Evolutionary conservation across 345 rosid genomes (phyloP).

Genomic region (Gossypium stocksii): DNA sequence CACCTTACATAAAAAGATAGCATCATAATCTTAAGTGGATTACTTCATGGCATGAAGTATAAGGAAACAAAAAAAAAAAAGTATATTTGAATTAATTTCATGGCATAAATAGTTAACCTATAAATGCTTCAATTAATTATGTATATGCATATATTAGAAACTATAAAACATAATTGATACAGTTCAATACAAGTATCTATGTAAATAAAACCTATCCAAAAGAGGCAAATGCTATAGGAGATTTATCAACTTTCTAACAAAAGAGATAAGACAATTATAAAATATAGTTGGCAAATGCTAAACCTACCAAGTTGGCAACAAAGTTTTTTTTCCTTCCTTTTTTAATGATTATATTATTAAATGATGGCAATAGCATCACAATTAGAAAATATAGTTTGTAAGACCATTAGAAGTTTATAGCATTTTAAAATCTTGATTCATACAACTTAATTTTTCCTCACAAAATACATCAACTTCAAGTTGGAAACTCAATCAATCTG

Average conservation of each 20-base stretch:
- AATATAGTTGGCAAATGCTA: neutral
- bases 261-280: neutral
- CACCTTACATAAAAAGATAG: too few species aligned
- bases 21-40: too few species aligned
- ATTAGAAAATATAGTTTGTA: neutral
- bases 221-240: neutral
- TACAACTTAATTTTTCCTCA: neutral
- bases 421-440: neutral
- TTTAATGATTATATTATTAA: neutral
- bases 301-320: neutral
- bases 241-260: neutral
- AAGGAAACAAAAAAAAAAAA: too few species aligned
- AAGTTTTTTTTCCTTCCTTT: too few species aligned
- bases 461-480: neutral
- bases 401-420: neutral
- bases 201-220: neutral
- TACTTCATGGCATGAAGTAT: too few species aligned
- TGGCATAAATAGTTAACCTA: too few species aligned
- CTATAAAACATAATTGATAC: neutral
- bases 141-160: too few species aligned
- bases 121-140: too few species aligned
- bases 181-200: neutral
- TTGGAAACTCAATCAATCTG: too few species aligned
- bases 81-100: too few species aligned
- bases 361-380: neutral